A percentile compares a stretch with the other conserved stretches of the same genome.
Conservation (phyloP, 2,329 filamentous ascomycete species). For the Colletotrichum coccodes region DNA sequence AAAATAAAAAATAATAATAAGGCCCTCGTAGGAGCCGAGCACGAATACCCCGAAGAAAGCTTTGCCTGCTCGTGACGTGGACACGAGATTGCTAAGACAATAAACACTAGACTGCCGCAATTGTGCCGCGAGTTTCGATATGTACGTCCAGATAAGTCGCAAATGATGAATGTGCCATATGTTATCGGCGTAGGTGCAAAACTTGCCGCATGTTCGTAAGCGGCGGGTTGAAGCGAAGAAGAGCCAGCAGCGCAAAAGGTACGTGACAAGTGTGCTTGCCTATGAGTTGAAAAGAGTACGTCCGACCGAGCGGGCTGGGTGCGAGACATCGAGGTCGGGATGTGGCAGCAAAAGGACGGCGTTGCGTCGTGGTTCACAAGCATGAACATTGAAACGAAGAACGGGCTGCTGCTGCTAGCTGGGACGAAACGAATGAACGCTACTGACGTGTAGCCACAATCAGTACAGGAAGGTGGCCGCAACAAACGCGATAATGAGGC, state of each 20-base stretch:
- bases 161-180: slow-evolving; percentile 22
- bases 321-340: slow-evolving; percentile 45
- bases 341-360: slow-evolving; percentile 24
- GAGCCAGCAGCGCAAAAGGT: slow-evolving; percentile 26
- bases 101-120: slow-evolving; percentile 34
- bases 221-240: slow-evolving; percentile 29
- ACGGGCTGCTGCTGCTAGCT: slow-evolving; percentile 24
- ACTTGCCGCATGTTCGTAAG: slow-evolving; percentile 26
- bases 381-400: slow-evolving; percentile 29
- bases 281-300: background rate
- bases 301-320: slow-evolving; percentile 30
- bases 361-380: slow-evolving; percentile 27
- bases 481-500: slow-evolving; percentile 65
- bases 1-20: slow-evolving; percentile 4
- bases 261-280: slow-evolving; percentile 24
- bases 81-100: slow-evolving; percentile 29
- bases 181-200: slow-evolving; percentile 25
- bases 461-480: slow-evolving; percentile 61
- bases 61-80: slow-evolving; percentile 20
- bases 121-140: slow-evolving; percentile 4
- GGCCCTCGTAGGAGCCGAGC: slow-evolving; percentile 17
- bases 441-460: slow-evolving; percentile 10
- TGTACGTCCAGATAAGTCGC: slow-evolving; percentile 19
- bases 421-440: slow-evolving; percentile 32
- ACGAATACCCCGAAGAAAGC: slow-evolving; percentile 21